Evolutionary conservation across 2,329 filamentous ascomycete species (phyloP), one percentile per base, ranked within the genome.

Genomic region (Truncatella angustata): DNA sequence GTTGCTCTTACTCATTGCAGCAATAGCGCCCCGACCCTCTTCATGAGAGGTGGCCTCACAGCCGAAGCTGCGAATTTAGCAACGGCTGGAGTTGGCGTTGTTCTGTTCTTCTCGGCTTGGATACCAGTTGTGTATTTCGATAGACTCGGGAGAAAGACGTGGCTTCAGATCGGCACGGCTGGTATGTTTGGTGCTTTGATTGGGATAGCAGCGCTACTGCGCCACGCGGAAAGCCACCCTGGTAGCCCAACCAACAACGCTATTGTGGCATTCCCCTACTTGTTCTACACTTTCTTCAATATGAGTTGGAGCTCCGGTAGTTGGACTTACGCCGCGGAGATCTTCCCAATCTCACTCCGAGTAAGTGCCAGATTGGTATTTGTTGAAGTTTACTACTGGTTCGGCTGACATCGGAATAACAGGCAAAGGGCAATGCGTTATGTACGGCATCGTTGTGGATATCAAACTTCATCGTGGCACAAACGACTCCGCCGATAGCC

Each of bases 251-350:
- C 30, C 11, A 66, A 65, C 44, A 60, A 66, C 37, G 56, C 57
- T 7, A 66, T 67, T n/a, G 60, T 66, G 20, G 44, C 60, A 6
- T 66, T 65, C 35, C 61, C 64, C 0, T 66, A 65, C 28, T 24
- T 66, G 4, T 66, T 66, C 45, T 67, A 59, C n/a, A 63, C 57
- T 0, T 65, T 61, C 44, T 67, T 67, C 48, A 67, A 66, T 32
- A 58, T 63, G 56, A 64, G 62, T n/a, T 67, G 63, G 63, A 61
- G 62, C 36, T 58, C 61, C 2, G 64, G 64, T 16, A 62, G 59
- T 3, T 65, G 63, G 64, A 60, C 62, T 2, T 67, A 67, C 44
- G 64, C 63, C 6, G 61, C 64, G 1, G 63, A 66, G 52, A 67
- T 67, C 24, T 67, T 67, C 46, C 64, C 64, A 1, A 60, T 61